A percentile compares a stretch with the other conserved stretches of the same genome.
Conservation (phyloP, 148 eudicot species). For the Polygonum maritimum region DNA sequence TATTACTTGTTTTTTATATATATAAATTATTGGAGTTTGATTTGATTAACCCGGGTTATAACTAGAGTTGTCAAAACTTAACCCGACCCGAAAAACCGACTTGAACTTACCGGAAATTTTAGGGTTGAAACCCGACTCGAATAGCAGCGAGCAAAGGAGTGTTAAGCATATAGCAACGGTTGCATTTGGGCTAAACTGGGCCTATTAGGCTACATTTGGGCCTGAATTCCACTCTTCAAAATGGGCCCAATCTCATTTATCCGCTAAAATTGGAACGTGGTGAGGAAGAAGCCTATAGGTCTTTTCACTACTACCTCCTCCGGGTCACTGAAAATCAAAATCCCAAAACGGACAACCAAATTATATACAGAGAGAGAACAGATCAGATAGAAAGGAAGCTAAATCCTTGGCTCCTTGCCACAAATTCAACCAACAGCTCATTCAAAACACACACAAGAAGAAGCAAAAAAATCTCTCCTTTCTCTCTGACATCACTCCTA, state of each 20-base stretch:
- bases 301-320: background rate
- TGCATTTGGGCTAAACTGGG: background rate
- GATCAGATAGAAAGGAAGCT: background rate
- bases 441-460: background rate
- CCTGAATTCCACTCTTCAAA: background rate
- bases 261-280: background rate
- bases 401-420: background rate
- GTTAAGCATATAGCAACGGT: too few species aligned
- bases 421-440: background rate
- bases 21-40: too few species aligned
- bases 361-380: background rate
- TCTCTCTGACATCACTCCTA: background rate
- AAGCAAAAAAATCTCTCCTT: background rate
- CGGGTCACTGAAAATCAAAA: constrained; percentile 1
- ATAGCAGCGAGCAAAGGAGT: too few species aligned
- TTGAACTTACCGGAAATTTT: too few species aligned
- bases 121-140: too few species aligned
- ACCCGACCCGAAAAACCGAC: too few species aligned
- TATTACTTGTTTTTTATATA: too few species aligned
- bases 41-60: too few species aligned
- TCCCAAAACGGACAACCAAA: background rate
- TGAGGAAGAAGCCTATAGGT: background rate
- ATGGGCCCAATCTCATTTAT: background rate
- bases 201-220: background rate
- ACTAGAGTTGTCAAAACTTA: too few species aligned